Percentiles rank a stretch among this genome's conserved stretches.
Evolutionary conservation across 768 basidiomycete species (phyloP).

Genomic region (Boletus rufocinnamomeus): DNA sequence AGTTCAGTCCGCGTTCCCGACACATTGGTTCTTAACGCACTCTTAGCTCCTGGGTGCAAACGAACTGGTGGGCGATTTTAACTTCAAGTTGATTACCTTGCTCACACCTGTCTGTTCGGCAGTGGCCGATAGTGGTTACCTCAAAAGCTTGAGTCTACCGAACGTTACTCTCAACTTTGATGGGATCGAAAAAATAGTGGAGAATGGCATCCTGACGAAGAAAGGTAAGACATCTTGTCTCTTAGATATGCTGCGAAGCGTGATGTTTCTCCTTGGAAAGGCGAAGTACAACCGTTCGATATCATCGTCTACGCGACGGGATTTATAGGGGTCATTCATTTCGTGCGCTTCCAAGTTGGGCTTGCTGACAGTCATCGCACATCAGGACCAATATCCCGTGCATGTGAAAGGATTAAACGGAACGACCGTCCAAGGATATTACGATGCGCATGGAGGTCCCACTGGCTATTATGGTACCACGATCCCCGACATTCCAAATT

Average conservation of each 20-base stretch:
- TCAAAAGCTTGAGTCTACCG: slow-evolving; percentile 23
- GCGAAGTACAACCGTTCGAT: slow-evolving; percentile 35
- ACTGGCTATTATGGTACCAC: slow-evolving; percentile 36
- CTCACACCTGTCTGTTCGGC: not conserved
- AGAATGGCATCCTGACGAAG: slow-evolving; percentile 28
- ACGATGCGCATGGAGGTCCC: slow-evolving; percentile 33
- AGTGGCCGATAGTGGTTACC: slow-evolving; percentile 34
- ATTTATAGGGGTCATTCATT: slow-evolving; percentile 28
- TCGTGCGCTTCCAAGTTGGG: not conserved
- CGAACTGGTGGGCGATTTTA: slow-evolving; percentile 36
- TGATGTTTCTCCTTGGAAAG: slow-evolving; percentile 14
- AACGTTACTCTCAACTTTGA: slow-evolving; percentile 32
- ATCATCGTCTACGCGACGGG: slow-evolving; percentile 39
- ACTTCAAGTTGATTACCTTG: not conserved
- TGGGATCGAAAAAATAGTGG: slow-evolving; percentile 19
- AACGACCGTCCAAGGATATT: slow-evolving; percentile 31
- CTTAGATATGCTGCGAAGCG: not conserved
- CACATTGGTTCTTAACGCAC: not conserved
- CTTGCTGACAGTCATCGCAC: not conserved
- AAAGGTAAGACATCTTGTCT: slow-evolving; percentile 15
- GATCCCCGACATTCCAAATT: slow-evolving; percentile 41
- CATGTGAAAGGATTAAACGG: slow-evolving; percentile 28
- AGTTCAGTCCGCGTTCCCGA: slow-evolving; percentile 13
- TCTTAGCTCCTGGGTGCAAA: slow-evolving; percentile 60
- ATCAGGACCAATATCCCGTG: slow-evolving; percentile 25